Evolutionary conservation across 1,284 basidiomycete genomes (phyloP), one percentile per base, ranked within the genome.

Genomic region (Phellopilus nigrolimitatus): DNA sequence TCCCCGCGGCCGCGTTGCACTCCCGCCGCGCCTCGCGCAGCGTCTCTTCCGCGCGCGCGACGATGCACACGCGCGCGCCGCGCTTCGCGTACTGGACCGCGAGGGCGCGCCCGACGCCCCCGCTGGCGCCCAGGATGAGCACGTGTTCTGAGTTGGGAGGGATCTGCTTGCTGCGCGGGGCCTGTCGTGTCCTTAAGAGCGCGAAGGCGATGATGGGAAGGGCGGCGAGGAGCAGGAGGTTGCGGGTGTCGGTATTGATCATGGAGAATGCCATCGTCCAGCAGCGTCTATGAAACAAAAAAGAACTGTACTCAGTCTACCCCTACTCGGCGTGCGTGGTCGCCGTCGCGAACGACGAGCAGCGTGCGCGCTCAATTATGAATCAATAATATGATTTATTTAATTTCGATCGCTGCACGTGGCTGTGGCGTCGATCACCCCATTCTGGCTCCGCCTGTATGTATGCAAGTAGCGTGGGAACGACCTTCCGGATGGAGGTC

Each of bases 71-170:
- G 41, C 71, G 72, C 3, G 90, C 89, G 7, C 91, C 91, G 17
- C 88, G 73, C 46, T 70, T 64, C 3, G 88, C 84, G 61, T 95
- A 95, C 53, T 78, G 72, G 12, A 76, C 69, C 1, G 91, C 90
- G 17, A 94, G 73, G 2, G 76, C 74, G 47, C 79, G 75, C 2
- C 93, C 93, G n/a, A 95, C 82, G 0, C 93, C 91, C 38, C 82
- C 84, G 5, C 87, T 86, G 1, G 86, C 90, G 13, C 92, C 91
- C 24, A 95, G 69, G 52, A 95, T 74, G 9, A 93, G 66, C 4
- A 94, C 85, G 1, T 88, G 80, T 62, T 94, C 91, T 6, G 71
- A 54, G 5, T 49, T 49, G 3, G 67, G 68, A 9, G 63, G 59
- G 48, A 79, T 59, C 47, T 65, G 46, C 25, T 56, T 57, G 34